These are phyloP conservation scores for Yamadazyma epiphylla DNA, from an alignment of 1,139 yeast species.

Conservation along the genomic window DNA sequence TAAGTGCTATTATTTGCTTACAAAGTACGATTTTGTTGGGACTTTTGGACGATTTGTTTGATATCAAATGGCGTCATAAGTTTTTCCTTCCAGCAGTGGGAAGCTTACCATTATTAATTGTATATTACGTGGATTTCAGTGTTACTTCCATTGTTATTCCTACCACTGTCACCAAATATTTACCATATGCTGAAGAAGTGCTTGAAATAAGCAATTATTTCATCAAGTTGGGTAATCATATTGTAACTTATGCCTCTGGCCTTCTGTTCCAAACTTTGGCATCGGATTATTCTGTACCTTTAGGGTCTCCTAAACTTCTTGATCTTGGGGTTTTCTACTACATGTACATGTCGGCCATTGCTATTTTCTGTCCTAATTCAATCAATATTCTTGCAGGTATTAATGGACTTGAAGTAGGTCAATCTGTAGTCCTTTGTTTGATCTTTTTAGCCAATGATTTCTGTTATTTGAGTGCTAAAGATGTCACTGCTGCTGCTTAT, in stretches of 20 bases:
- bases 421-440: conserved; percentile 72
- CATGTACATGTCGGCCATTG: conserved; percentile 82
- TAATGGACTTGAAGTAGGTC: conserved; percentile 96
- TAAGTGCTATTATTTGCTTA: conserved; percentile 78
- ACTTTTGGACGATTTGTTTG: conserved; percentile 90
- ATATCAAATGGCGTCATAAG: conserved; percentile 95
- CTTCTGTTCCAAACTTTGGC: conserved; percentile 36
- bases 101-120: conserved; percentile 83
- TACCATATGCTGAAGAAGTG: conserved; percentile 22
- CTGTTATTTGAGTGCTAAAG: conserved; percentile 52
- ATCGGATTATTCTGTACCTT: conserved; percentile 28
- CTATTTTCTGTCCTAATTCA: conserved; percentile 95
- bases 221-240: conserved; percentile 29
- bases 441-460: conserved; percentile 73
- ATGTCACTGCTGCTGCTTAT: conserved; percentile 53
- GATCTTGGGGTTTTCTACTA: conserved; percentile 82
- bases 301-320: conserved; percentile 42
- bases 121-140: conserved; percentile 91
- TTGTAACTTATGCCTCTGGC: conserved; percentile 33
- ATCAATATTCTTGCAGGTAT: conserved; percentile 94
- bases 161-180: conserved; percentile 45
- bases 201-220: conserved; percentile 18
- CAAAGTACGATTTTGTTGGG: conserved; percentile 86
- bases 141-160: conserved; percentile 91
- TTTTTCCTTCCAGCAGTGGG: conserved; percentile 94